Evolutionary conservation across 1,284 basidiomycete species (phyloP).

Genomic region (Ceratobasidium sp.): DNA sequence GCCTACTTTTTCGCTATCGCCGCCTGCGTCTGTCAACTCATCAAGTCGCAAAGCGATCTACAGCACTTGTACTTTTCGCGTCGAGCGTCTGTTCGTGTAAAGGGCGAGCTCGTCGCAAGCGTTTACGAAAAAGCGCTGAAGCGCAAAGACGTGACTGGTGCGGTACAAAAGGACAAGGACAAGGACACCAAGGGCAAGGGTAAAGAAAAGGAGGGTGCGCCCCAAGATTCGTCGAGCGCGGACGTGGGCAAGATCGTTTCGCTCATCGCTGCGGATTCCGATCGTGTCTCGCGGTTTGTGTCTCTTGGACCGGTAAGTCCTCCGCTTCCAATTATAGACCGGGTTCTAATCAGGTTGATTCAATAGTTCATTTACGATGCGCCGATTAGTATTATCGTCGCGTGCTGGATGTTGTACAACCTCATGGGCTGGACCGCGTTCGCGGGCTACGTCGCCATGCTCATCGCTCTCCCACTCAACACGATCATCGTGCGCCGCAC

Average conservation of each 20-base stretch:
- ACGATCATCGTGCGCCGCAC: conserved; percentile 58
- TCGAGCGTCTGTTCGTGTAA: conserved; percentile 19
- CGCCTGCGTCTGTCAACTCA: conserved; percentile 38
- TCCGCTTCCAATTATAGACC: background rate
- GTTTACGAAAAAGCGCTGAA: conserved; percentile 47
- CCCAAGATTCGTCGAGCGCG: too few species aligned
- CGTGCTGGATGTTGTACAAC: conserved; percentile 32
- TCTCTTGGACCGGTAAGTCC: conserved; percentile 5
- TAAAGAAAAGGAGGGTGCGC: conserved; percentile 22
- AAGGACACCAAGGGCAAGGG: conserved; percentile 2
- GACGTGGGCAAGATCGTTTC: conserved; percentile 18
- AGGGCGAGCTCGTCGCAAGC: conserved; percentile 43
- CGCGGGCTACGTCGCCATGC: conserved; percentile 39
- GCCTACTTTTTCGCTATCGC: conserved; percentile 43
- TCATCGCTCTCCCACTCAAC: conserved; percentile 44
- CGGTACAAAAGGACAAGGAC: conserved; percentile 38
- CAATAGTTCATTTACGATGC: conserved; percentile 65
- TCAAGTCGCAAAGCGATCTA: conserved; percentile 42
- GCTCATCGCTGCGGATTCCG: conserved; percentile 38
- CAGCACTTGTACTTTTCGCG: conserved; percentile 43
- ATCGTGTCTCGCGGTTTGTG: conserved; percentile 20
- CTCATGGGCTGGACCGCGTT: conserved; percentile 48
- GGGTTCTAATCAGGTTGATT: background rate
- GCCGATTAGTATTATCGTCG: conserved; percentile 25
- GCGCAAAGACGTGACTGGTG: conserved; percentile 41